Base-by-base conservation (phyloP, 163 green algal species). In the Chlorella variabilis region DNA sequence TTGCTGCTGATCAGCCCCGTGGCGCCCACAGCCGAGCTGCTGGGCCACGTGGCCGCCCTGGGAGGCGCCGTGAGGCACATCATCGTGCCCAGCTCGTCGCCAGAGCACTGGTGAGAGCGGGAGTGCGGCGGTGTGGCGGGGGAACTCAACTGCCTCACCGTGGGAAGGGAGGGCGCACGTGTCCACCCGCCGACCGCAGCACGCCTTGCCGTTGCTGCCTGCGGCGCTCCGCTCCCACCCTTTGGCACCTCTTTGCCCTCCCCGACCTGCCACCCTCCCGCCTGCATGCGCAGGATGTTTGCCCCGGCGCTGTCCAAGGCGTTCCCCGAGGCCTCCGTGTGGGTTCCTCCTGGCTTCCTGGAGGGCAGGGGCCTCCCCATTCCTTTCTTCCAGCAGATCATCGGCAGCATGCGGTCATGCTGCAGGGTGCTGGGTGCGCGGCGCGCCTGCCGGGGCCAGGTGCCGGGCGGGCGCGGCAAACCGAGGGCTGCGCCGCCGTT, bases 101-200 rank as follows among this genome's bases (percentile, higher is more conserved):
- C 83, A 21, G 83, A 88, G 71, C 83, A 88, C 68, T 88, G 83
- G 83, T 84, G 69, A 70, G 67, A 2, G 6, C 20, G 38, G 29
- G 7, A 0, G 9, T 38, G n/a, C 38, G 20, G 34, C 61, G 31
- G 61, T 42, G 3, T 69, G 5, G 17, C 5, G 27, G 58, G 4
- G 15, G 45, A 54, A 54, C 11, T 11, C 27, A 17, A 31, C 58
- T n/a, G n/a, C n/a, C n/a, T n/a, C n/a, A n/a, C n/a, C n/a, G n/a
- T n/a, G n/a, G n/a, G n/a, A n/a, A n/a, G n/a, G n/a, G n/a, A n/a
- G n/a, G n/a, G n/a, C n/a, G n/a, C n/a, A n/a, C n/a, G n/a, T n/a
- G n/a, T n/a, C n/a, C n/a, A n/a, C n/a, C n/a, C 6, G 9, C 49
- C 7, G 3, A 23, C 58, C 4, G 29, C n/a, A 23, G 61, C 61